Conservation (phyloP, 768 basidiomycete genomes). For the Podaxis carcinomalis region DNA sequence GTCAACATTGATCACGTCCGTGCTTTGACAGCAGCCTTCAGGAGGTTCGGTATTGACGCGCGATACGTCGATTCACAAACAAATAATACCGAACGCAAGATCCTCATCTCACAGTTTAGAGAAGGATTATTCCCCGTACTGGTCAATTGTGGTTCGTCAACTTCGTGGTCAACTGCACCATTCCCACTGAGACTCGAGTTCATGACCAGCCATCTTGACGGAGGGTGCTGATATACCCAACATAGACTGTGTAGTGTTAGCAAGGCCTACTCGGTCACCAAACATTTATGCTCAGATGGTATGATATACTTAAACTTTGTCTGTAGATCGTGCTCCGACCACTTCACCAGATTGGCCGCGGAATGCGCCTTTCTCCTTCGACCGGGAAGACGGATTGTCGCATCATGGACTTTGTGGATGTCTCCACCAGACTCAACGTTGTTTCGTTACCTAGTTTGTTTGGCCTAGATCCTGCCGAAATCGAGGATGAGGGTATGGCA, state of each 20-base stretch:
- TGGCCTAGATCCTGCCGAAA: constrained; percentile 71
- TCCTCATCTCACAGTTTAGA: constrained; percentile 64
- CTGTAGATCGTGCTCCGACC: not conserved
- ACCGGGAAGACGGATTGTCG: constrained; percentile 83
- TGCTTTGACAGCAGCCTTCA: constrained; percentile 69
- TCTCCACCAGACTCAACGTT: constrained; percentile 64
- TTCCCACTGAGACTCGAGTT: not conserved
- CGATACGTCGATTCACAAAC: constrained; percentile 74
- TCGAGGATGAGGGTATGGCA: constrained; percentile 54
- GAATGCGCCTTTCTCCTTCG: constrained; percentile 78
- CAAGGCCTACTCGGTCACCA: constrained; percentile 82
- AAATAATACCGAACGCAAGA: constrained; percentile 55
- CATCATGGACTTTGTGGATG: constrained; percentile 91
- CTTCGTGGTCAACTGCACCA: not conserved
- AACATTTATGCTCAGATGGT: constrained; percentile 96
- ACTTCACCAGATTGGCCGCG: constrained; percentile 75
- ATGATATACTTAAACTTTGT: constrained; percentile 12
- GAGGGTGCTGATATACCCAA: constrained; percentile 95
- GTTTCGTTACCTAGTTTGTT: constrained; percentile 80
- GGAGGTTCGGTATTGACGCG: constrained; percentile 76
- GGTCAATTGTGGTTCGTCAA: constrained; percentile 73
- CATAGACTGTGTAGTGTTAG: constrained; percentile 87
- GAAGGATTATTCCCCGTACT: constrained; percentile 77
- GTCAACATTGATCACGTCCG: constrained; percentile 80
- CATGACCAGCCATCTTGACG: constrained; percentile 68